Evolutionary conservation across 2,329 filamentous ascomycete genomes (phyloP), one percentile per base, ranked within the genome.

Genomic region (Microcyclosporella mali): DNA sequence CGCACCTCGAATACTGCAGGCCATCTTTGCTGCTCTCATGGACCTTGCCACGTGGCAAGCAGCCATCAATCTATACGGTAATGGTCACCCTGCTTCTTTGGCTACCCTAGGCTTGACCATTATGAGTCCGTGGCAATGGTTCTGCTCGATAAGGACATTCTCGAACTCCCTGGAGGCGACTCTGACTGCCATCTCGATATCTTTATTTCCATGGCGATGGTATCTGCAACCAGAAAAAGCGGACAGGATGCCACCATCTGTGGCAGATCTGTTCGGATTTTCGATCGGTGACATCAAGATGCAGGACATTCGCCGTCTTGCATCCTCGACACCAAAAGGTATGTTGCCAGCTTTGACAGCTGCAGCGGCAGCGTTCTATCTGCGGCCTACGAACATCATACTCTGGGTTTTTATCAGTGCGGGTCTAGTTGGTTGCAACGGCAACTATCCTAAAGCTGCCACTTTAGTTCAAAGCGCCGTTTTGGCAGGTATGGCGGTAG

Each of bases 91-190:
- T 55, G 73, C 76, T 34, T 75, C 86, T 34, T 82, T 78, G 70
- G 79, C 82, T 51, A 77, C 84, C 55, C 71, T 94, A 34, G 74
- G 77, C 45, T 74, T 92, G 66, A 82, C 81, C 2, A 65, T 85
- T 33, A 70, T 81, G 57, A 94, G 81, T 65, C 87, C 92, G 6
- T 98, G 92, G 88, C 88, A 95, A 64, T 97, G 87, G 86, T 97
- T 92, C 66, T 92, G 84, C 67, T 92, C 88, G 1, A 90, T 88
- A 0, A 78, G 92, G 35, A 95, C 92, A 1, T 84, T 98, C 59
- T 95, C 90, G 41, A 98, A 98, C 67, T 92, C 83, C 40, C 71
- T 97, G 3, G 92, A 98, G 70, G 88, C 84, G n/a, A 85, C 85
- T 1, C 69, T 98, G 54, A 95, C 90, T 3, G 73, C 85, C 46